Base-by-base conservation (phyloP, 148 eudicot genomes). In the Rhododendron molle region DNA sequence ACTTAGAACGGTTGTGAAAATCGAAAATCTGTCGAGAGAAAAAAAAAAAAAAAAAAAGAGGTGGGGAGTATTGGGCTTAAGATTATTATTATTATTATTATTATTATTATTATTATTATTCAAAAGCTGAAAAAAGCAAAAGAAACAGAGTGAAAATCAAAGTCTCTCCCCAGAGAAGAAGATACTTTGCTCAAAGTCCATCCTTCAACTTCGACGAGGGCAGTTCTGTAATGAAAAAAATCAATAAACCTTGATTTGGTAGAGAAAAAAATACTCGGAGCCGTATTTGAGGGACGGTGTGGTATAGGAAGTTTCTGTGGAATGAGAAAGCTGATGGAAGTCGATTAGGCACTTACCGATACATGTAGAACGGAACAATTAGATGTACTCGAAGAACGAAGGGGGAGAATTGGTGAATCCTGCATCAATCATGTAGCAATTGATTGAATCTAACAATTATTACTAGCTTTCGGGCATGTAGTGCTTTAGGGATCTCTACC, bases 171-270 rank as follows among this genome's bases (percentile, higher is more conserved):
- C 62, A 49, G 85, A 46, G 88, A 26, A 82, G 85, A 46, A 74
- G 81, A 85, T 89, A 54, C 89, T 90, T 90, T 85, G 90, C 88
- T 88, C 89, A 90, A 90, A 90, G 91, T 54, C 60, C 60, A 15
- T 54, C 60, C 60, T 54, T 54, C 5, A 54, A 54, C 60, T 54
- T 54, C 6, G 60, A 54, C 21, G 16, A 54, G 60, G 60, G 21
- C 60, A 52, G 18, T 54, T 54, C 23, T 54, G 60, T 18, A 54
- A 15, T 54, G 36, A 47, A 60, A 28, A 6, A 80, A 46, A 60
- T 72, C 72, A 65, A 30, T 65, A 46, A 46, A 7, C 56, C 56
- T 52, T 52, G 1, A 54, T 16, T 54, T 54, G 60, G 60, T 23
- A 18, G 60, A 18, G 56, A 54, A 23, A 54, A 54, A 54, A 54